Evolutionary conservation across 2,329 filamentous ascomycete genomes (phyloP).

Genomic region (Setomelanomma holmii): DNA sequence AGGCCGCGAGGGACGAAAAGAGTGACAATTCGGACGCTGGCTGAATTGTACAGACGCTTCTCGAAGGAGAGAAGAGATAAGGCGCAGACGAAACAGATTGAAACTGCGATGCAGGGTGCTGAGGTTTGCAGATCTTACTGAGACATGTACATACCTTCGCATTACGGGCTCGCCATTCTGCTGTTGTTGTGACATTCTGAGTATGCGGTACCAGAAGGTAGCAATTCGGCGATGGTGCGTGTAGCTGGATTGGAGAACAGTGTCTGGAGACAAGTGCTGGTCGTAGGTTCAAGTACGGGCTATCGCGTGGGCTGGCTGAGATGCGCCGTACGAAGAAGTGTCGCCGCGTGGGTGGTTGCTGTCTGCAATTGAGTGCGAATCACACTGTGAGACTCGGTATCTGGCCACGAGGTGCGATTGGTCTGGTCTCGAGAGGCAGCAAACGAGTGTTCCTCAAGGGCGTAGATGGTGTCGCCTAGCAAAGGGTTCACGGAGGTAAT

Average conservation of each 20-base stretch:
- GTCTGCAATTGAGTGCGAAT: not conserved
- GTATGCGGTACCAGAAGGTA: conserved; percentile 6
- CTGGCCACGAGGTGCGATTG: conserved; percentile 7
- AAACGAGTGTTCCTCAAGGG: conserved; percentile 9
- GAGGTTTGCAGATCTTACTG: conserved; percentile 7
- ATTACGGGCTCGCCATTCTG: conserved; percentile 63
- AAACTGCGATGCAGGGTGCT: conserved; percentile 7
- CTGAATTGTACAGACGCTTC: not conserved
- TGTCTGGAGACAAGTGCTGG: not conserved
- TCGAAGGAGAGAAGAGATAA: not conserved
- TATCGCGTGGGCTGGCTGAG: not conserved
- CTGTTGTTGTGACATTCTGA: conserved; percentile 45
- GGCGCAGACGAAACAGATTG: conserved; percentile 1
- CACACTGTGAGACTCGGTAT: conserved; percentile 1
- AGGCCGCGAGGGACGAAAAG: not conserved
- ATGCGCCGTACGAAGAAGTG: not conserved
- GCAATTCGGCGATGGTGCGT: conserved; percentile 6
- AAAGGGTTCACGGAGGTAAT: conserved; percentile 7
- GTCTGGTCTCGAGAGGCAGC: conserved; percentile 10
- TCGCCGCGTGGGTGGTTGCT: not conserved
- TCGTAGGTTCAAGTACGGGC: not conserved
- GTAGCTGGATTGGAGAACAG: not conserved
- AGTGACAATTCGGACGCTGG: not conserved
- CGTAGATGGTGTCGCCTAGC: conserved; percentile 10
- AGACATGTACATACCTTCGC: conserved; percentile 64